Base-by-base conservation (phyloP, 2,329 filamentous ascomycete genomes). In the Claviceps africana region DNA sequence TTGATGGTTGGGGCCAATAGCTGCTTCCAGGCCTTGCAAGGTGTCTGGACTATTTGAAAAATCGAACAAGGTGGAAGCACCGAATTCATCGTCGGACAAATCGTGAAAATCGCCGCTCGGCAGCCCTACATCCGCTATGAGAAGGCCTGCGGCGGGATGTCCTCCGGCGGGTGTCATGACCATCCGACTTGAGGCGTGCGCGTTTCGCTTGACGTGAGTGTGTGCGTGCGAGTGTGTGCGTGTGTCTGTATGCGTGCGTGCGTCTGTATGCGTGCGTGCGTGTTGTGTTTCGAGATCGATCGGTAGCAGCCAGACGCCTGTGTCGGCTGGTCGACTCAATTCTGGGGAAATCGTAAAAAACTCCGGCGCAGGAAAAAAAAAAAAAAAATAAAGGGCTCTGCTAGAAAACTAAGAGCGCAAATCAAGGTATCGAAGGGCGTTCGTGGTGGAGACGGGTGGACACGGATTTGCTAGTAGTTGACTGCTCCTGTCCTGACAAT, bases 81-180 rank as follows among this genome's bases (percentile, higher is more conserved):
- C 59, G 53, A 68, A 59, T 30, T 67, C 64, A 58, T 68, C 66
- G 60, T 70, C 67, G 55, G 65, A 62, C 55, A 67, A 64, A 48
- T 69, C 65, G 58, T 65, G 62, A 53, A 65, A 67, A 48, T 69
- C 67, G 61, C 64, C 59, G 59, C 60, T 63, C 57, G 65, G 59
- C 61, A 69, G 64, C 59, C 61, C 64, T 61, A 61, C 60, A 59
- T 64, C 66, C 60, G 64, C 62, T 56, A 69, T 69, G 51, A 70
- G 59, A 64, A 67, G 67, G 63, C 67, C 67, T 61, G 65, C 59
- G 58, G 55, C 57, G 60, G 61, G 61, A 54, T 59, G 61, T 51
- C 55, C 59, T 58, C 58, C 57, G 58, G 60, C 62, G 54, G 64
- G 60, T 63, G 65, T 64, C 66, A 68, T 68, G 63, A 61, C 64